A percentile compares a stretch with the other conserved stretches of the same genome.
phyloP scores from a whole-genome alignment of 495 filamentous ascomycete genomes.

The Cryomyces minteri region DNA sequence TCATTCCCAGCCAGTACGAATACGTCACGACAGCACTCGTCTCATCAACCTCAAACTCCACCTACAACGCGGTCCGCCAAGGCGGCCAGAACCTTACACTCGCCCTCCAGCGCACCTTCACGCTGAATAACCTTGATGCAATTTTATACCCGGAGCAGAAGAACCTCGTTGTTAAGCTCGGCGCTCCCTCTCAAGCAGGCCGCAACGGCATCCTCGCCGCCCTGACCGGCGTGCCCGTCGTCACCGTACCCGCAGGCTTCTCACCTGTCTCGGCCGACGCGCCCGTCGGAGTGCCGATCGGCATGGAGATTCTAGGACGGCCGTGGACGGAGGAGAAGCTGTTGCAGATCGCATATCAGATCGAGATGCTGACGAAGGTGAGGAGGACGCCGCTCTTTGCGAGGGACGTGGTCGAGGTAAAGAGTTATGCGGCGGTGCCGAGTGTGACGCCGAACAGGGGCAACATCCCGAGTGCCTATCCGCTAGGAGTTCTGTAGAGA shows the following conservation, averaged over 20 bases:
- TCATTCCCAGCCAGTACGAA: constrained; percentile 35
- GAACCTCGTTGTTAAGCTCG: constrained; percentile 40
- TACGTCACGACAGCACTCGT: constrained; percentile 29
- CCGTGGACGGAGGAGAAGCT: constrained; percentile 33
- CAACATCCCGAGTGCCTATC: constrained; percentile 27
- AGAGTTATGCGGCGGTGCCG: constrained; percentile 22
- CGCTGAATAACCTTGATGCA: constrained; percentile 29
- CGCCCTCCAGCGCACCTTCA: constrained; percentile 29
- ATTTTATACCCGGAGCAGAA: constrained; percentile 49
- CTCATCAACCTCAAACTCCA: constrained; percentile 26
- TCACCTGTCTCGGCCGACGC: constrained; percentile 27
- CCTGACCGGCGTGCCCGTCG: constrained; percentile 41
- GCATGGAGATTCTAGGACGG: constrained; percentile 43
- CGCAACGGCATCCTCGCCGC: constrained; percentile 49
- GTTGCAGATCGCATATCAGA: constrained; percentile 28
- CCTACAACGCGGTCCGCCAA: constrained; percentile 24
- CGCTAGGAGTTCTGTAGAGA: constrained; percentile 14
- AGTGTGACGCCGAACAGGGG: constrained; percentile 19
- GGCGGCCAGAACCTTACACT: constrained; percentile 29
- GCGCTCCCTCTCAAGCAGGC: constrained; percentile 32
- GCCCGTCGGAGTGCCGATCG: constrained; percentile 37
- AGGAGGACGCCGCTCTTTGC: constrained; percentile 28
- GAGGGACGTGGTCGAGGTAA: constrained; percentile 16
- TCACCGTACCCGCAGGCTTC: constrained; percentile 38
- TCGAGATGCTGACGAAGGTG: constrained; percentile 24